Evolutionary conservation across 2,329 filamentous ascomycete species (phyloP), one percentile per base, ranked within the genome.

Genomic region (Pseudogymnoascus sp.): DNA sequence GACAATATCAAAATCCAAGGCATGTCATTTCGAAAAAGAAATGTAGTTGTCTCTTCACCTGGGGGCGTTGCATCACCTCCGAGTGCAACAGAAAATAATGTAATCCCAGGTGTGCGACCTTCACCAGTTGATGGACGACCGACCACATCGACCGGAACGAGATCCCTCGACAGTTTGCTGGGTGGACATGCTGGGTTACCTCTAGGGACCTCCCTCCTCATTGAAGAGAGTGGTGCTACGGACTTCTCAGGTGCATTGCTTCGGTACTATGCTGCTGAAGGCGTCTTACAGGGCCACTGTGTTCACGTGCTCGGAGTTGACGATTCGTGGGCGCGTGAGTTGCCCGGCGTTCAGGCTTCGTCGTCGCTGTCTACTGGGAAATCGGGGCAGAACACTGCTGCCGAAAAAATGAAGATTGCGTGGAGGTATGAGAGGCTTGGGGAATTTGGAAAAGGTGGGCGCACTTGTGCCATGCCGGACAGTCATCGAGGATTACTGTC

Each of bases 401-500:
- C 76, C 1, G 80, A 81, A 13, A 93, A 88, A 75, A 97, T 99
- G 95, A 97, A 96, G 78, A 99, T 99, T 78, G 95, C 95, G 3
- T 99, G 95, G 95, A 84, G 95, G 74, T 99, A 99, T 77, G 93
- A 97, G 75, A 84, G 86, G 35, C 76, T 97, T 62, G 89, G 89
- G 14, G 88, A 89, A 67, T 87, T 86, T 69, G 86, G 86, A 44
- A 79, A 65, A 78, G 79, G 65, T 78, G 77, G 70, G 71, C 68
- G 63, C 61, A 67, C 63, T 61, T 56, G 29, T 56, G 50, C 16
- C 50, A 56, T 56, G n/a, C 11, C n/a, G 16, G 16, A 56, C 50
- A 56, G 50, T 19, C n/a, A 13, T 56, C 29, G 33, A 56, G 10
- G 50, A 56, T 71, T 40, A 62, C 69, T 61, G 64, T 68, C 47